Base-by-base conservation (phyloP, 345 rosid genomes). In the Draba incana region DNA sequence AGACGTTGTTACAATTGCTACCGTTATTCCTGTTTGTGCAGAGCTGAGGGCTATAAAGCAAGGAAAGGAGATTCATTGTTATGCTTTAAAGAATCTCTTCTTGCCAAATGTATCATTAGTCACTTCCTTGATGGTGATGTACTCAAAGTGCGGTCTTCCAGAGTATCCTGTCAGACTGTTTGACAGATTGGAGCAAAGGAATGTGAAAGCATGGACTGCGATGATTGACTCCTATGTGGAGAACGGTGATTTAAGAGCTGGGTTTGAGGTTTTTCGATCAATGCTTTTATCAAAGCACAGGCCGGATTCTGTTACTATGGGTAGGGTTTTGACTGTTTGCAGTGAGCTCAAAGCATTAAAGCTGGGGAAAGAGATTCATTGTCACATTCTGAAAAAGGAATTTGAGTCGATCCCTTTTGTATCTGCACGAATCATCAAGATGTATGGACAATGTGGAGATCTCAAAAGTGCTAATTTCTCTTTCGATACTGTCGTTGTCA, bases 61-160 rank as follows among this genome's bases (percentile, higher is more conserved):
- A 13, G 97, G 98, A 62, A 93, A 88, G 62, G 94, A 93, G 79
- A 75, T 88, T 49, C 97, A 93, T 58, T 92, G 90, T 45, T 90
- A 82, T 69, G 89, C 98, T 38, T 65, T 86, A 2, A 93, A 88
- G 83, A 86, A 78, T 44, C 77, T 66, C 57, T 88, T 88, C 78
- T 76, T 87, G 53, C 89, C 96, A 9, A 93, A 90, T 66, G 85
- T 88, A 16, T 90, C 97, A 0, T 35, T 93, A 47, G 57, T 70
- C 37, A 88, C 94, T 45, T 93, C 93, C 48, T 78, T 90, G 78
- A 83, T 93, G 77, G 85, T 82, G 72, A 79, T 93, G 97, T 93
- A 93, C 82, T 84, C 96, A 0, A 88, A 84, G 37, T 88, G 97
- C 4, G 77, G 83, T 23, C 74, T 85, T 27, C 50, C 85, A 20